Evolutionary conservation across 176 grass and related monocot species (phyloP).

Genomic region (Sorghum bicolor): DNA sequence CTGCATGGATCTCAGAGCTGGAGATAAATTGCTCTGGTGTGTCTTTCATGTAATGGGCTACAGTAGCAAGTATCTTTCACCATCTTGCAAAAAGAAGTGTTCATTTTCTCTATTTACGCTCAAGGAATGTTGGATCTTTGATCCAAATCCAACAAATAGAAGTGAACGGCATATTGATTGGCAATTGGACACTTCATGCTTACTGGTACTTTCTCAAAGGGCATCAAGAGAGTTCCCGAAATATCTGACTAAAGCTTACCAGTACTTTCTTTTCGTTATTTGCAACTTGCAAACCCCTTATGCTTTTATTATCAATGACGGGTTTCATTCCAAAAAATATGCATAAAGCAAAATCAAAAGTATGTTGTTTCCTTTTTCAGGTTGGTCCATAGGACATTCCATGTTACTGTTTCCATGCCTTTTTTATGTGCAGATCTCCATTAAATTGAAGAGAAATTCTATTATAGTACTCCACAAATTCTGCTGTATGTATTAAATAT

Average conservation of each 20-base stretch:
- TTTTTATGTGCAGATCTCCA: neutral
- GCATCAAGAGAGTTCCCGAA: neutral
- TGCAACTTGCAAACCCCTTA: neutral
- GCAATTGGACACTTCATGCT: neutral
- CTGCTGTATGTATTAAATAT: neutral
- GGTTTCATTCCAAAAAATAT: neutral
- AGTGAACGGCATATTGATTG: neutral
- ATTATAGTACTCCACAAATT: neutral
- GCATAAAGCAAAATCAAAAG: neutral
- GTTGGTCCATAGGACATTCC: neutral
- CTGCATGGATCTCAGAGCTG: neutral
- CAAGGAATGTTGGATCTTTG: neutral
- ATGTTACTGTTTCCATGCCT: neutral
- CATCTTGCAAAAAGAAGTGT: neutral
- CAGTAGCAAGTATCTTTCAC: neutral
- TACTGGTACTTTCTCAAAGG: neutral
- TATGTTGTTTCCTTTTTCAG: neutral
- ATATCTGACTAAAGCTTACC: neutral
- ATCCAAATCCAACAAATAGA: neutral
- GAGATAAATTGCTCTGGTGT: neutral
- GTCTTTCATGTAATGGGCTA: neutral
- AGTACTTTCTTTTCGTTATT: neutral
- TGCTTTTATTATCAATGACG: constrained; percentile 5
- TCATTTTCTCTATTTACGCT: neutral
- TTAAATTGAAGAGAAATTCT: neutral